These are phyloP conservation scores for Filobasidium uniguttulatum DNA, from an alignment of 1,284 basidiomycete genomes.

Conservation along the genomic window DNA sequence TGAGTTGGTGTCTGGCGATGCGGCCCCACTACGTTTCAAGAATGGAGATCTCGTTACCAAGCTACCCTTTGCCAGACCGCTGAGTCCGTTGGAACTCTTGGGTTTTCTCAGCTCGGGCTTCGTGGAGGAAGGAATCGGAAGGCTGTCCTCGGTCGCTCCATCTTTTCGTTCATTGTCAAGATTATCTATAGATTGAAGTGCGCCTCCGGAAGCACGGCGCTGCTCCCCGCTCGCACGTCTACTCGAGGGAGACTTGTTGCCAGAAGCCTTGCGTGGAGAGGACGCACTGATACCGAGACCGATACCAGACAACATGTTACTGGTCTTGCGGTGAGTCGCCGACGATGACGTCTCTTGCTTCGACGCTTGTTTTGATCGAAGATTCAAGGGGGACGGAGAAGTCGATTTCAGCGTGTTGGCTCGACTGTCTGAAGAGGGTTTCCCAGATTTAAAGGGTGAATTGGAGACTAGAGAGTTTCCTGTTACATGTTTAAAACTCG, in stretches of 20 bases:
- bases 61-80: constrained; percentile 57
- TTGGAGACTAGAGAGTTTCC: constrained; percentile 73
- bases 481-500: constrained; percentile 66
- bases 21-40: constrained; percentile 27
- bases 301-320: background rate
- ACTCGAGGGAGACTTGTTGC: background rate
- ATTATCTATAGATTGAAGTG: constrained; percentile 30
- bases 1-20: background rate
- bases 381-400: constrained; percentile 3
- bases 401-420: background rate
- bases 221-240: background rate
- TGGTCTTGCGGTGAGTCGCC: background rate
- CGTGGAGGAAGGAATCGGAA: too few species aligned
- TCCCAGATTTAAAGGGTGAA: constrained; percentile 59
- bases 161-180: constrained; percentile 34
- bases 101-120: constrained; percentile 48
- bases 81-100: constrained; percentile 58
- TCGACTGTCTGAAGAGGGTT: background rate
- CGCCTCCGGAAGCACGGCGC: constrained; percentile 19
- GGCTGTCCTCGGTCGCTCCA: constrained; percentile 42
- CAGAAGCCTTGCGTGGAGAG: background rate
- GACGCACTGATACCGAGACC: background rate
- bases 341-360: constrained; percentile 21
- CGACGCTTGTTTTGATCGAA: constrained; percentile 9
- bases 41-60: constrained; percentile 80